Evolutionary conservation across 2,329 filamentous ascomycete genomes (phyloP).

Genomic region (Trichoderma aggressivum): DNA sequence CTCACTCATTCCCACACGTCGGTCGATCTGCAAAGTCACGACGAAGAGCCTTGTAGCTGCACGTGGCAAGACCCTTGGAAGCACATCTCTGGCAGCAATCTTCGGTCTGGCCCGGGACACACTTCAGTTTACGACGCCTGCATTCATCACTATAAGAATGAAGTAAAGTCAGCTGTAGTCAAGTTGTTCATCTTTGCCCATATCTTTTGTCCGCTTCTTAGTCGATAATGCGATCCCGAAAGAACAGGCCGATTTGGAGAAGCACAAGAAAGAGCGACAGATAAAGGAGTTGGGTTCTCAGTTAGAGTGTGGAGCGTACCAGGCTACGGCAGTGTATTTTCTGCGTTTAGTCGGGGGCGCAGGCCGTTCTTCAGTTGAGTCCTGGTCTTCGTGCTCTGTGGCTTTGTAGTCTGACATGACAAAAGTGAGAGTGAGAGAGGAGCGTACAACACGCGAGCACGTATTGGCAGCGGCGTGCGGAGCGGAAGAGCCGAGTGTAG

Average conservation of each 20-base stretch:
- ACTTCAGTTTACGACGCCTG: background rate
- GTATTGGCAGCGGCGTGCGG: background rate
- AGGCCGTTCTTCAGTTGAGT: background rate
- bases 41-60: background rate
- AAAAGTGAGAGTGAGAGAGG: background rate
- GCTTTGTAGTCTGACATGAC: background rate
- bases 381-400: background rate
- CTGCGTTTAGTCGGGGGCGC: constrained; percentile 20
- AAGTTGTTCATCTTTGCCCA: background rate
- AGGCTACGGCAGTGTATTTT: constrained; percentile 38
- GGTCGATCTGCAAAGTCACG: background rate
- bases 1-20: background rate
- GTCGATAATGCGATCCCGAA: background rate
- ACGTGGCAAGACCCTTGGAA: background rate
- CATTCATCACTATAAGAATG: background rate
- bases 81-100: background rate
- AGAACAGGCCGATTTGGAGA: background rate
- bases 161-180: constrained; percentile 11
- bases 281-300: background rate
- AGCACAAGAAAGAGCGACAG: background rate
- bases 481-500: background rate
- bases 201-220: background rate
- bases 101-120: background rate
- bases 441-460: background rate
- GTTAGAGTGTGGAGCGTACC: constrained; percentile 25